Base-by-base conservation (phyloP, 2,329 filamentous ascomycete genomes). In the Biscogniauxia marginata region DNA sequence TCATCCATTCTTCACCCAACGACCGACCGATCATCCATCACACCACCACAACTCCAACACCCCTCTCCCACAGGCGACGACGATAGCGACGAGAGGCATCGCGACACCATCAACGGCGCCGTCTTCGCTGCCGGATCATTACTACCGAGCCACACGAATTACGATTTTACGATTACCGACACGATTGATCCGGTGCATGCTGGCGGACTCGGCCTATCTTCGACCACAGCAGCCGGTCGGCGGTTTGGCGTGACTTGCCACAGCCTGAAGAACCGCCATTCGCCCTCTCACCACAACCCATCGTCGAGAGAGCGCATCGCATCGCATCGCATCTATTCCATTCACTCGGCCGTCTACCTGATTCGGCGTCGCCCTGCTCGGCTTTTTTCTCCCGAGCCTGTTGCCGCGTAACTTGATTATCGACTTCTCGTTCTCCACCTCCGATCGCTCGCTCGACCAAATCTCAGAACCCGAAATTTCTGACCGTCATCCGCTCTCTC, bases 171-270 rank as follows among this genome's bases (percentile, higher is more conserved):
- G 49, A 51, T 43, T 50, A 52, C 18, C 44, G 49, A 39, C 30
- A 39, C 30, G 60, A 62, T 64, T 62, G 60, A 60, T 55, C 54
- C 46, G 48, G 61, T 73, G 69, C 65, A 74, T 74, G 72, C 65
- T 67, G 70, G 66, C 67, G 65, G 63, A 65, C 64, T 67, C 62
- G 68, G 71, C 60, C 61, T 53, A 53, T 56, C 60, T 70, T 68
- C 62, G 65, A 70, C 67, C 64, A 68, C 61, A 67, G 68, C 67
- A 70, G 64, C 68, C 71, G 71, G 69, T 73, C 72, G 69, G 70
- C 70, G 65, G 67, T 70, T 68, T 71, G 67, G 69, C 70, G 72
- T 70, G 67, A 70, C 70, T 72, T 67, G 69, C 69, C 73, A 68
- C 65, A 63, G 54, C 67, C 63, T 67, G 58, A 65, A 60, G 64